Evolutionary conservation across 495 filamentous ascomycete species (phyloP).

Genomic region (Xylaria sp.): DNA sequence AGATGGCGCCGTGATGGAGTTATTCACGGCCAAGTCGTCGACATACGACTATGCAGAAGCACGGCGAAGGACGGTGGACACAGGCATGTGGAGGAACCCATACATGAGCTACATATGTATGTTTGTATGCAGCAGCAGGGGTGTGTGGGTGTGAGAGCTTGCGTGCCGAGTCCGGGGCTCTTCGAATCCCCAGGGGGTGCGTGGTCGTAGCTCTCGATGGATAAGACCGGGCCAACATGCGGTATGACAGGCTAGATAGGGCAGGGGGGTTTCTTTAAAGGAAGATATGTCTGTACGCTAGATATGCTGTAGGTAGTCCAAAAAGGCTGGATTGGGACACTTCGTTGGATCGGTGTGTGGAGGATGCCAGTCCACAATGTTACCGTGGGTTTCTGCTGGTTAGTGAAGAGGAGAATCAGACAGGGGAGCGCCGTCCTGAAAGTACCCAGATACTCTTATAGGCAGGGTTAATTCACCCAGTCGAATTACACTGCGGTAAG

Average conservation of each 20-base stretch:
- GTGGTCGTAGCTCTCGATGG: constrained; percentile 43
- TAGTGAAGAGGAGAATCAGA: constrained; percentile 18
- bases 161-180: constrained; percentile 34
- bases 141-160: constrained; percentile 33
- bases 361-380: constrained; percentile 32
- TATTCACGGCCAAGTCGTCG: constrained; percentile 40
- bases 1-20: constrained; percentile 40
- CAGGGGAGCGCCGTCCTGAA: constrained; percentile 16
- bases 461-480: constrained; percentile 26
- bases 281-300: constrained; percentile 25
- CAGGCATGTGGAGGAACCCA: constrained; percentile 46
- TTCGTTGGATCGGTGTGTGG: constrained; percentile 27
- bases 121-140: constrained; percentile 46
- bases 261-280: constrained; percentile 35
- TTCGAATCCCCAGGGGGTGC: constrained; percentile 41
- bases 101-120: constrained; percentile 47
- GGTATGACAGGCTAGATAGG: constrained; percentile 46
- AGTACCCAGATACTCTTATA: constrained; percentile 22
- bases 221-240: constrained; percentile 38
- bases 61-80: constrained; percentile 41
- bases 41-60: constrained; percentile 39
- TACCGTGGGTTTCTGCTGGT: constrained; percentile 25
- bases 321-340: constrained; percentile 25
- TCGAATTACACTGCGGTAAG: constrained; percentile 16
- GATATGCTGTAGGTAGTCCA: constrained; percentile 24